phyloP scores from a whole-genome alignment of 2,329 filamentous ascomycete species.

The Cercospora brassicicola region DNA sequence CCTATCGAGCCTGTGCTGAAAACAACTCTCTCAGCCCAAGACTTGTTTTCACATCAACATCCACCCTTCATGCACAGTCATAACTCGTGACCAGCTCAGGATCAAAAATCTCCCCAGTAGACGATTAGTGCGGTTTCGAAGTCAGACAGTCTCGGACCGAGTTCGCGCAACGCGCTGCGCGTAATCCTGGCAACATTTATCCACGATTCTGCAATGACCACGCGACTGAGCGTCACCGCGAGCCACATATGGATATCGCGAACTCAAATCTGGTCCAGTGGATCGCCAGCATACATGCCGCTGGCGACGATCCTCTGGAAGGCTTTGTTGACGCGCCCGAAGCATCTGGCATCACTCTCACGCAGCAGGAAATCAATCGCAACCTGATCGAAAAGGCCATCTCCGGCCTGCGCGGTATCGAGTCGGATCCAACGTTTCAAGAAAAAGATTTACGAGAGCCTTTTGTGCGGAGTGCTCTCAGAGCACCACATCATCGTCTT shows the following conservation, averaged over 20 bases:
- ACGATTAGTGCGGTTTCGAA: neutral
- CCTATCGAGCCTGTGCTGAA: neutral
- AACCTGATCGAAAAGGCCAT: neutral
- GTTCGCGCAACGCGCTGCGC: neutral
- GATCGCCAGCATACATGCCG: constrained; percentile 7
- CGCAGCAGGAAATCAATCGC: constrained; percentile 3
- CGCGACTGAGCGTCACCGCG: neutral
- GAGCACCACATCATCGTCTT: neutral
- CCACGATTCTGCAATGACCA: neutral
- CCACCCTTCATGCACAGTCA: neutral
- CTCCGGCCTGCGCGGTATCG: neutral
- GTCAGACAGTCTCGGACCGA: neutral
- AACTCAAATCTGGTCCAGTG: constrained; percentile 1
- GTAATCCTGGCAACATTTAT: neutral
- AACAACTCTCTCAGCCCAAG: neutral
- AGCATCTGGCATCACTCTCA: neutral
- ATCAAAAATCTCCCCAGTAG: neutral
- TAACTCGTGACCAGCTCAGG: neutral
- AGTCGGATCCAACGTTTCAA: neutral
- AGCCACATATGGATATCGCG: constrained; percentile 2
- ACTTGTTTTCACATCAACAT: neutral
- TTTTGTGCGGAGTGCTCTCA: neutral
- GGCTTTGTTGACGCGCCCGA: constrained; percentile 3
- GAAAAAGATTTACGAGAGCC: neutral
- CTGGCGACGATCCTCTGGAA: neutral